These are phyloP conservation scores for Dactylellina haptotyla DNA, from an alignment of 2,329 filamentous ascomycete species.

Conservation along the genomic window DNA sequence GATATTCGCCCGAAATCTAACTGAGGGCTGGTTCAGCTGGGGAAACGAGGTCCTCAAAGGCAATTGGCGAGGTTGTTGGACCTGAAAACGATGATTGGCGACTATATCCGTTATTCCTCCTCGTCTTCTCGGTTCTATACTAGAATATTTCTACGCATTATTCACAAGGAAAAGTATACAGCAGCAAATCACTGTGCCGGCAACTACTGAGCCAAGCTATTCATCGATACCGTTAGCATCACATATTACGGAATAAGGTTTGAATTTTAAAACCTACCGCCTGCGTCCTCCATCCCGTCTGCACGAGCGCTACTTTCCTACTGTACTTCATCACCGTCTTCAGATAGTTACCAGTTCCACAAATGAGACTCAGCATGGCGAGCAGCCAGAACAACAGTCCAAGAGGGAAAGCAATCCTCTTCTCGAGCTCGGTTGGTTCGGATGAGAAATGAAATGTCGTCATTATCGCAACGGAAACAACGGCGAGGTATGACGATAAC, in stretches of 20 bases:
- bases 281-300: slow-evolving; percentile 93
- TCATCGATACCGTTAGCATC: not conserved
- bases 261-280: slow-evolving; percentile 64
- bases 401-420: slow-evolving; percentile 80
- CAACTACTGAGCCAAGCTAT: slow-evolving; percentile 31
- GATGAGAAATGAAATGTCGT: slow-evolving; percentile 90
- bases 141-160: slow-evolving; percentile 19
- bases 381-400: slow-evolving; percentile 89
- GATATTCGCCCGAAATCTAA: slow-evolving; percentile 78
- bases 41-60: slow-evolving; percentile 78
- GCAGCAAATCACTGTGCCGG: slow-evolving; percentile 43
- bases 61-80: slow-evolving; percentile 70
- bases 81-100: slow-evolving; percentile 57
- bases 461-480: slow-evolving; percentile 89
- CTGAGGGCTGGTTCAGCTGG: slow-evolving; percentile 81
- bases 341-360: slow-evolving; percentile 88
- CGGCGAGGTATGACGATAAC: slow-evolving; percentile 86
- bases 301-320: slow-evolving; percentile 80
- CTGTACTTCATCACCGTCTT: slow-evolving; percentile 82
- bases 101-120: not conserved
- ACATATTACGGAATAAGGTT: not conserved
- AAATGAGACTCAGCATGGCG: slow-evolving; percentile 77
- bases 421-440: slow-evolving; percentile 75
- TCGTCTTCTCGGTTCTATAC: not conserved
- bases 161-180: slow-evolving; percentile 49